Percentiles rank a stretch among this genome's conserved stretches.
Conservation (phyloP, 345 rosid genomes). For the Hibiscus tridactylites region DNA sequence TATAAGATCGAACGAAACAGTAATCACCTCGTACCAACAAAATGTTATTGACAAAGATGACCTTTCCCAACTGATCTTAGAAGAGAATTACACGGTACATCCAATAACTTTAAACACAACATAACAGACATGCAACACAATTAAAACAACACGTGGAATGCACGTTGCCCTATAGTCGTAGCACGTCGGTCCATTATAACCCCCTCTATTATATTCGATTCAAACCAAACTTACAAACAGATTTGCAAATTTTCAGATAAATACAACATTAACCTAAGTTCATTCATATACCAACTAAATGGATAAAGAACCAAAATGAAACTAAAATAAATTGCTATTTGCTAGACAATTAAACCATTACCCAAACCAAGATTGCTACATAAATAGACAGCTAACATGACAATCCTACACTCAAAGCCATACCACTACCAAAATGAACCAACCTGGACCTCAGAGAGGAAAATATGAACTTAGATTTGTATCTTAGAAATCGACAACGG, state of each 20-base stretch:
- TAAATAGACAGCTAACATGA: background rate
- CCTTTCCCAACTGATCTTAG: no score
- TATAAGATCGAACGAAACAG: no score
- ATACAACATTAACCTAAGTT: background rate
- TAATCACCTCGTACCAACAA: no score
- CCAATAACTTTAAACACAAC: no score
- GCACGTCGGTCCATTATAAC: no score
- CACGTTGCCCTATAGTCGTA: no score
- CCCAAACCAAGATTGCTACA: constrained; percentile 13
- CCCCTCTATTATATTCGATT: no score
- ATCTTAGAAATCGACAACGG: constrained; percentile 5
- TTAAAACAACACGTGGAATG: no score
- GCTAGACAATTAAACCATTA: background rate
- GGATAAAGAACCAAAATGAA: background rate
- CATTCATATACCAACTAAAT: background rate
- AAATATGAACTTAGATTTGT: background rate
- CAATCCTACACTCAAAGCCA: constrained; percentile 3
- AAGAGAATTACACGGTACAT: no score
- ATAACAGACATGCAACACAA: no score
- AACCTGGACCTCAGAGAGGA: constrained; percentile 3
- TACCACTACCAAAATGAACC: constrained; percentile 7
- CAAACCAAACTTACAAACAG: background rate
- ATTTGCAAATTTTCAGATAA: background rate
- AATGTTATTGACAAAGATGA: no score
- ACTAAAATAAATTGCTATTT: background rate